Evolutionary conservation across 2,329 filamentous ascomycete genomes (phyloP).

Genomic region (Pyricularia sp.): DNA sequence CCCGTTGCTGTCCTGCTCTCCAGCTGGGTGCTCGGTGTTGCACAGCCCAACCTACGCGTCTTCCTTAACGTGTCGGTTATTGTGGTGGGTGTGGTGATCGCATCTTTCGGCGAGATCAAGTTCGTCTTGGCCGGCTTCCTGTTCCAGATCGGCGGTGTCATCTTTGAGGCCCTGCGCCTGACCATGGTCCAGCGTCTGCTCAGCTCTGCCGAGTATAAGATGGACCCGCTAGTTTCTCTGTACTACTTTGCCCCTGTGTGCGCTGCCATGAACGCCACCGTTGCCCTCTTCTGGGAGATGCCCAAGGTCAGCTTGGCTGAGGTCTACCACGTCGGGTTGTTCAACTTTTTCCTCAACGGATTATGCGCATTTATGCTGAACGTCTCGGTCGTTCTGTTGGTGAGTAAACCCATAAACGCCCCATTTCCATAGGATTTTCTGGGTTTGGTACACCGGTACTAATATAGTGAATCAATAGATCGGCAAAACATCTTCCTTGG

Average conservation of each 20-base stretch:
- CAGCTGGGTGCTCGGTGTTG: slow-evolving; percentile 79
- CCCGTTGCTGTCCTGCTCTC: slow-evolving; percentile 87
- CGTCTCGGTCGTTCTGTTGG: slow-evolving; percentile 77
- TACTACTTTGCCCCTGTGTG: slow-evolving; percentile 87
- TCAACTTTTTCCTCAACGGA: slow-evolving; percentile 67
- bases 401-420: slow-evolving; percentile 36
- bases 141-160: slow-evolving; percentile 68
- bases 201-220: slow-evolving; percentile 79
- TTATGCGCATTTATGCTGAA: slow-evolving; percentile 73
- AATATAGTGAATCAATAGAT: slow-evolving; percentile 47
- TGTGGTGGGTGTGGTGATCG: slow-evolving; percentile 88
- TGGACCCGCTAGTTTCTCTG: slow-evolving; percentile 80
- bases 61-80: slow-evolving; percentile 92
- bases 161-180: slow-evolving; percentile 74
- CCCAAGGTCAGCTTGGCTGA: slow-evolving; percentile 60
- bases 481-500: slow-evolving; percentile 77
- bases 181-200: slow-evolving; percentile 79
- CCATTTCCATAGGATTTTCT: not conserved
- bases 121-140: slow-evolving; percentile 76
- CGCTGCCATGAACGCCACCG: slow-evolving; percentile 68
- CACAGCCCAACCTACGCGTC: slow-evolving; percentile 74
- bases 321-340: slow-evolving; percentile 63
- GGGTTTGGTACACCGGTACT: not conserved
- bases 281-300: slow-evolving; percentile 66
- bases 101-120: slow-evolving; percentile 90